These are phyloP conservation scores for Elsinoe australis DNA, from an alignment of 2,329 filamentous ascomycete genomes.

Conservation along the genomic window DNA sequence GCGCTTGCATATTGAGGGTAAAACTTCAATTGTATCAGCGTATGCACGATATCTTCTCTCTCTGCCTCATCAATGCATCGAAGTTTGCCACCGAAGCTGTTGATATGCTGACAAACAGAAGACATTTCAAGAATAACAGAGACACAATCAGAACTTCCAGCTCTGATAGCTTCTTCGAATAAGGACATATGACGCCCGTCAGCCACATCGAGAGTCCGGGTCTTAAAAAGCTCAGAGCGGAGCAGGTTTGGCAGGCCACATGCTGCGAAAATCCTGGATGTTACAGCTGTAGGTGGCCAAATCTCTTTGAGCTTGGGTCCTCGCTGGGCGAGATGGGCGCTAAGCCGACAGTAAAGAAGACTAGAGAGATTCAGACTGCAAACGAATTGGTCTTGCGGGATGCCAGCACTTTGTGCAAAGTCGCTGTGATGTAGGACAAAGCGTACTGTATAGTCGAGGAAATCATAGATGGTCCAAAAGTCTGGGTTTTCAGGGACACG, in stretches of 20 bases:
- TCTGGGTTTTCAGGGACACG: not conserved
- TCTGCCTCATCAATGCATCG: not conserved
- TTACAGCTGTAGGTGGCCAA: not conserved
- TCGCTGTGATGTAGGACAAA: not conserved
- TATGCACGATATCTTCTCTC: too few species aligned
- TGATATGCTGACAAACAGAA: not conserved
- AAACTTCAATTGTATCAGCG: not conserved
- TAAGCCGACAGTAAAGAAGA: too few species aligned
- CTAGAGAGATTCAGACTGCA: too few species aligned
- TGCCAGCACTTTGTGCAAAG: not conserved
- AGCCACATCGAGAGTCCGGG: not conserved
- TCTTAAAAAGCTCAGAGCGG: not conserved
- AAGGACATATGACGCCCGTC: not conserved
- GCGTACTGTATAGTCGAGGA: not conserved
- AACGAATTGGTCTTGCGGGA: not conserved
- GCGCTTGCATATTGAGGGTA: too few species aligned
- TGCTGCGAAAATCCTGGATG: not conserved
- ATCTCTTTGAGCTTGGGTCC: too few species aligned
- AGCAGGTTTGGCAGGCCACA: not conserved
- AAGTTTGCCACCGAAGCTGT: not conserved
- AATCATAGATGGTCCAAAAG: not conserved
- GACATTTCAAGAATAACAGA: not conserved
- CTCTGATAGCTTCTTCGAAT: not conserved
- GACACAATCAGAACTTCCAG: not conserved
- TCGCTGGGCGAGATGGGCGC: too few species aligned